Evolutionary conservation across 2,329 filamentous ascomycete species (phyloP).

Genomic region (Paraphaeosphaeria minitans): DNA sequence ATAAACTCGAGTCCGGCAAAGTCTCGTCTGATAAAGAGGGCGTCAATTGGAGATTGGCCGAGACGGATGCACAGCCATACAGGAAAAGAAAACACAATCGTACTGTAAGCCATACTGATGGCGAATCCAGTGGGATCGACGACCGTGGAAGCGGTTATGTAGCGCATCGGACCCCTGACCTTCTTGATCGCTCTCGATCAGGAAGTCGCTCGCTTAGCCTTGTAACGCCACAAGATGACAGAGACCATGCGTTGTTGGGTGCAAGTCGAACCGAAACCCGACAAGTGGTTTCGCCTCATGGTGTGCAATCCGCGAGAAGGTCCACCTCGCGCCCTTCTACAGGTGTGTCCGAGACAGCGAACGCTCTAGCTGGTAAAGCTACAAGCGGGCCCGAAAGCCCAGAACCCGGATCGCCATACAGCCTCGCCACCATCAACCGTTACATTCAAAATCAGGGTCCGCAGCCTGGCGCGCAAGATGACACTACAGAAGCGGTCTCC

Average conservation of each 20-base stretch:
- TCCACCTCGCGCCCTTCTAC: neutral
- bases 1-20: neutral
- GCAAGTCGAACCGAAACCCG: neutral
- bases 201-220: constrained; percentile 5
- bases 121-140: neutral
- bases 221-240: constrained; percentile 7
- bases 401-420: constrained; percentile 5
- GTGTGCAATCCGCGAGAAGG: neutral
- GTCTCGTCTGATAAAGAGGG: constrained; percentile 7
- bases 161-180: neutral
- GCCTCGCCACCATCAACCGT: constrained; percentile 7
- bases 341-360: neutral
- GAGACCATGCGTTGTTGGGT: constrained; percentile 3
- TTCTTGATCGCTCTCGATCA: neutral
- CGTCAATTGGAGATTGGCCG: constrained; percentile 7
- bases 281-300: neutral
- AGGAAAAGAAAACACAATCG: neutral
- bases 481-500: neutral
- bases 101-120: neutral
- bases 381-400: neutral
- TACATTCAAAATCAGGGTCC: constrained; percentile 5
- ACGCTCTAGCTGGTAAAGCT: neutral
- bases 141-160: neutral
- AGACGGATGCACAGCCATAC: neutral
- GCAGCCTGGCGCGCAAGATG: neutral